phyloP scores from a whole-genome alignment of 179 eudicot genomes.

The Sideroxylon spinosum region DNA sequence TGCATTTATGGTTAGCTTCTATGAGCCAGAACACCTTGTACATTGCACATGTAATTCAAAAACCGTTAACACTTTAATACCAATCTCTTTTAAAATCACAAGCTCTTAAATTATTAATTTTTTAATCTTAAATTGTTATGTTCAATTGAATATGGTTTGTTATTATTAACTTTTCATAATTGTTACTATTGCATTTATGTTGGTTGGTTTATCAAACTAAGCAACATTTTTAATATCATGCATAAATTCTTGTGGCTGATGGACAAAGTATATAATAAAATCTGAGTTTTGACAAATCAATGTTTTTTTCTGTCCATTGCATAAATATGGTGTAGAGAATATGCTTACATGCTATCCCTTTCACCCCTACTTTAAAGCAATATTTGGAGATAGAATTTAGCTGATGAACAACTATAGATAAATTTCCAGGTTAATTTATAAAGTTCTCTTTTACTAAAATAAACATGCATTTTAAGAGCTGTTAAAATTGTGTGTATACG shows the following conservation, averaged over 20 bases:
- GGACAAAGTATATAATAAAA: background rate
- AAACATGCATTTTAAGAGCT: too few species aligned
- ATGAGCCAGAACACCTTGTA: too few species aligned
- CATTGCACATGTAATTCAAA: too few species aligned
- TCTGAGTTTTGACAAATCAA: background rate
- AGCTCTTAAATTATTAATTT: too few species aligned
- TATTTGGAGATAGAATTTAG: background rate
- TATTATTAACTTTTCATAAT: background rate
- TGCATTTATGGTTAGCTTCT: too few species aligned
- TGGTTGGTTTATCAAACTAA: background rate
- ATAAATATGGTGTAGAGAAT: background rate
- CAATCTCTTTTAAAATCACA: too few species aligned
- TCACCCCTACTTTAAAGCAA: background rate
- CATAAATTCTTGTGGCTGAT: background rate
- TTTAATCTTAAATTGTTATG: background rate
- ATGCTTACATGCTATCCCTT: background rate
- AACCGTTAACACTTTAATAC: too few species aligned
- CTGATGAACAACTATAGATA: background rate
- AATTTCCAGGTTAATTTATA: background rate
- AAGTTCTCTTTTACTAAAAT: background rate
- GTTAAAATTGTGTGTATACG: too few species aligned
- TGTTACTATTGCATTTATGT: background rate
- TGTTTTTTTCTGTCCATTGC: background rate
- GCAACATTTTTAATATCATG: background rate
- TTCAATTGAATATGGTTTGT: background rate